Evolutionary conservation across 73 alveolate species (phyloP).

Genomic region (Paramecium sexaurelia): DNA sequence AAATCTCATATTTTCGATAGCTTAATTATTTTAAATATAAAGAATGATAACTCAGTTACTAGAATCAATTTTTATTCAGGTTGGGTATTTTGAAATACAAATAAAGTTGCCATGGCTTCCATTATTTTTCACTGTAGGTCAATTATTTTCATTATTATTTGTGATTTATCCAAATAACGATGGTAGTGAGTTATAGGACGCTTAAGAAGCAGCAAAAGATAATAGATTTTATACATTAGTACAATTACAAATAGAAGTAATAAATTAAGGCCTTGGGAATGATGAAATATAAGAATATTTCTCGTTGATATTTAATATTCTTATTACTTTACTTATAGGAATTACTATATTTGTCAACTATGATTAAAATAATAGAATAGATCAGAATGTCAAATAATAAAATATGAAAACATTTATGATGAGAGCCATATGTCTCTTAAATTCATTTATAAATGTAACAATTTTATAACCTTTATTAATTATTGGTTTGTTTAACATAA

Average conservation of each 20-base stretch:
- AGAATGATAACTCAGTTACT: neutral
- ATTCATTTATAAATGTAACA: neutral
- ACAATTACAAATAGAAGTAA: neutral
- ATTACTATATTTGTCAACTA: neutral
- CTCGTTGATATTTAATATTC: neutral
- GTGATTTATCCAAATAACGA: neutral
- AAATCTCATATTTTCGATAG: neutral
- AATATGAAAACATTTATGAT: neutral
- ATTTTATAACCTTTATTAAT: neutral
- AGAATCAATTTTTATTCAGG: neutral
- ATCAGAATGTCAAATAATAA: neutral
- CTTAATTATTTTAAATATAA: neutral
- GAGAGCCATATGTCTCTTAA: neutral
- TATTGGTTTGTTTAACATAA: neutral
- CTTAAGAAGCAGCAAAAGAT: neutral
- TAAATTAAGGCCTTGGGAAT: neutral
- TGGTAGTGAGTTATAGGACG: neutral
- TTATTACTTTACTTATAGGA: neutral
- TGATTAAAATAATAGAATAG: neutral
- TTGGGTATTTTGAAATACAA: neutral
- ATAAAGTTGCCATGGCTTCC: neutral
- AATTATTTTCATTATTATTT: neutral
- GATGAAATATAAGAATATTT: neutral
- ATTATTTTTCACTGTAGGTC: neutral
- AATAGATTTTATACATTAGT: neutral